phyloP scores from a whole-genome alignment of 2,329 filamentous ascomycete species.

The Claviceps fusiformis region DNA sequence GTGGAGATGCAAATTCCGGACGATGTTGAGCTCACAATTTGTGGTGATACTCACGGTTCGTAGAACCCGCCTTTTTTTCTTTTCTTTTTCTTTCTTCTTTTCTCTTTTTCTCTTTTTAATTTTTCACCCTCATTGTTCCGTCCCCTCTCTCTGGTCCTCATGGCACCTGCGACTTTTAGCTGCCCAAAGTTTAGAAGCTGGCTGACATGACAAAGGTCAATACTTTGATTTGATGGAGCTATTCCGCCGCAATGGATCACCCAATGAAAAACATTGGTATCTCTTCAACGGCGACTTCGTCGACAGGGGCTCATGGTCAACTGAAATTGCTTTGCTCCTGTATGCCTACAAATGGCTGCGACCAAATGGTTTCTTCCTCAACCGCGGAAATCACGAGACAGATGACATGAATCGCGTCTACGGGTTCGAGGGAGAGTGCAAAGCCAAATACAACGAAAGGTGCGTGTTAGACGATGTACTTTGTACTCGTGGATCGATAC shows the following conservation, averaged over 20 bases:
- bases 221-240: slow-evolving; percentile 96
- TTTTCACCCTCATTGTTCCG: no score
- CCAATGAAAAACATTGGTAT: slow-evolving; percentile 78
- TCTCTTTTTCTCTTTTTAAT: no score
- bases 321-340: slow-evolving; percentile 84
- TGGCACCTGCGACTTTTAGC: neutral
- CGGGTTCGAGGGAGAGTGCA: slow-evolving; percentile 96
- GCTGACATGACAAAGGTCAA: slow-evolving; percentile 47
- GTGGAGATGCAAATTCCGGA: slow-evolving; percentile 76
- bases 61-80: slow-evolving; percentile 4
- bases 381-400: slow-evolving; percentile 96
- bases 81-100: neutral
- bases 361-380: slow-evolving; percentile 80
- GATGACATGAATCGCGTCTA: slow-evolving; percentile 99
- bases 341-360: slow-evolving; percentile 96
- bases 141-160: neutral
- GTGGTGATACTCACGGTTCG: slow-evolving; percentile 89
- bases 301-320: slow-evolving; percentile 93
- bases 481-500: neutral
- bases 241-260: slow-evolving; percentile 79
- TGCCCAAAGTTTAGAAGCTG: neutral
- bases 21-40: slow-evolving; percentile 75
- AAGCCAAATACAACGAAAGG: slow-evolving; percentile 91
- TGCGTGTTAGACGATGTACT: neutral
- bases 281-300: slow-evolving; percentile 99